Evolutionary conservation across 768 basidiomycete species (phyloP).

Genomic region (Kwoniella dejecticola): DNA sequence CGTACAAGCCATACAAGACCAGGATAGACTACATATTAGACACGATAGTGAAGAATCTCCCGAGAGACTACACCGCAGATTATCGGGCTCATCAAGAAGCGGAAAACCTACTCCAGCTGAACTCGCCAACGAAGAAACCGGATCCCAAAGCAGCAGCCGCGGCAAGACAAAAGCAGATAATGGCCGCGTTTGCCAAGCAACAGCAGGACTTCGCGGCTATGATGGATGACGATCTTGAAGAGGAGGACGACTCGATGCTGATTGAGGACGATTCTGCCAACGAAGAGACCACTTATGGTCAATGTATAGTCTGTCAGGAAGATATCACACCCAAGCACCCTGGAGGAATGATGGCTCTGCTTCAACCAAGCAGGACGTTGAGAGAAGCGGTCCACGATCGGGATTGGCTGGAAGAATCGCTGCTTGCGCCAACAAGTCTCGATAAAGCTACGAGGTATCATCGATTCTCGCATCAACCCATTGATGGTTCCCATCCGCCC

Average conservation of each 20-base stretch:
- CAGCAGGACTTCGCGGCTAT: conserved; percentile 70
- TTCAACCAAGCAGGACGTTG: conserved; percentile 85
- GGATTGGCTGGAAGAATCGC: conserved; percentile 68
- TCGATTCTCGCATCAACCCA: conserved; percentile 29
- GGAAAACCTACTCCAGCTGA: conserved; percentile 5
- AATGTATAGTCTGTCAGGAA: conserved; percentile 99
- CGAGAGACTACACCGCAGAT: conserved; percentile 61
- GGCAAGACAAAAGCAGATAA: conserved; percentile 80
- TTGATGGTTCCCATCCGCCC: too few relatives aligned
- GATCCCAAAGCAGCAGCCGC: conserved; percentile 32
- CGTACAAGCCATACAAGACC: conserved; percentile 67
- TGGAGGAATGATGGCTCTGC: conserved; percentile 81
- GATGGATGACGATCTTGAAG: conserved; percentile 67
- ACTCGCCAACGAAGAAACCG: conserved; percentile 6
- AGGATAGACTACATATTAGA: conserved; percentile 76
- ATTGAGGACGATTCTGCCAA: conserved; percentile 61
- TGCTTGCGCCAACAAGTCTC: conserved; percentile 66
- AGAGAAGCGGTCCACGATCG: conserved; percentile 68
- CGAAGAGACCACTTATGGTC: conserved; percentile 67
- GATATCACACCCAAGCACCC: conserved; percentile 71
- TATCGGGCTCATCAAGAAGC: conserved; percentile 32
- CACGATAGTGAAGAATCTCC: conserved; percentile 63
- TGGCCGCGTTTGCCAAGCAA: conserved; percentile 93
- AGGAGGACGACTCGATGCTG: conserved; percentile 58
- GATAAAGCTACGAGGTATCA: conserved; percentile 60